A percentile compares a stretch with the other conserved stretches of the same genome.
phyloP scores from a whole-genome alignment of 306 rosid species.

The Astragalus membranaceus region DNA sequence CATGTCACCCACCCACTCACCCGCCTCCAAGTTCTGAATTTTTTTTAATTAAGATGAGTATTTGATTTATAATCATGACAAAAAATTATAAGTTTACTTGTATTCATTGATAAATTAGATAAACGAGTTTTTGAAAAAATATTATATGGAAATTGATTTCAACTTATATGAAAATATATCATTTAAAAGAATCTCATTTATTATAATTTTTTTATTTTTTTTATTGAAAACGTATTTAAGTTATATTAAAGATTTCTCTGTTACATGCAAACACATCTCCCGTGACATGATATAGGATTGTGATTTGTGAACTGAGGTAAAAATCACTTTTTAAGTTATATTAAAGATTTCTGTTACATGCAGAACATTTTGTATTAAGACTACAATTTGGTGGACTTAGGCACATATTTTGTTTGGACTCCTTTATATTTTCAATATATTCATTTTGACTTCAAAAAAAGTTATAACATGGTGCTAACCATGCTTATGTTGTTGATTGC shows the following conservation, averaged over 20 bases:
- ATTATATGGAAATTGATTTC: not conserved
- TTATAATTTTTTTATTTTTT: not conserved
- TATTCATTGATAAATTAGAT: not conserved
- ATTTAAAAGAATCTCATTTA: no score
- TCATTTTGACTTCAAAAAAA: not conserved
- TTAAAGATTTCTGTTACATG: no score
- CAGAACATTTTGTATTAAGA: no score
- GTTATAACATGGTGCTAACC: not conserved
- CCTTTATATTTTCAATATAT: no score
- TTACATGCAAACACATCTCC: no score
- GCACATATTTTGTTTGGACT: no score
- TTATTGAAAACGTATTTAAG: not conserved
- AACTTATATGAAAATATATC: not conserved
- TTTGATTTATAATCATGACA: no score
- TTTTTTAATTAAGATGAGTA: not conserved
- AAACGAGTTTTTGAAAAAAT: not conserved
- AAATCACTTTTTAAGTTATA: no score
- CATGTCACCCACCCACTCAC: no score
- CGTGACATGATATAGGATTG: not conserved
- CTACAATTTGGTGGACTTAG: no score
- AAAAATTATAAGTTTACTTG: not conserved
- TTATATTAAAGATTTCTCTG: no score
- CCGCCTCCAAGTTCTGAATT: not conserved
- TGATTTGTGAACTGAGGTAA: not conserved
- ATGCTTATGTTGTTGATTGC: not conserved